Evolutionary conservation across 2,329 filamentous ascomycete species (phyloP), one percentile per base, ranked within the genome.

Genomic region (Arthrobotrys conoides): DNA sequence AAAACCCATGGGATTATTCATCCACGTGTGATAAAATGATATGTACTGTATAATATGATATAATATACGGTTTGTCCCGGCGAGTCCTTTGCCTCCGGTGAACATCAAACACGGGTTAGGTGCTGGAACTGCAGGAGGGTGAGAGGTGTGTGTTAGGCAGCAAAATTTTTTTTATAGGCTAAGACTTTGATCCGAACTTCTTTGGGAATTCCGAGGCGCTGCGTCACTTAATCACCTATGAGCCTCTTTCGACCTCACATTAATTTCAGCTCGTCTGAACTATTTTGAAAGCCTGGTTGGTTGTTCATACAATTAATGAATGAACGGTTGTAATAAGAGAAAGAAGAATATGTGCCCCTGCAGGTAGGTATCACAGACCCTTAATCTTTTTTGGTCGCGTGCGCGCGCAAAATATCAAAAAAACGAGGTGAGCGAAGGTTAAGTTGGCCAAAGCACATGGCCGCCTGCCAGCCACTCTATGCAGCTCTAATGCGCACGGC

Each of bases 131-230:
- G 53, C 53, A 59, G 27, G 20, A 57, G 51, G 4, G 27, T 30
- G 51, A 22, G 51, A 22, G 48, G 22, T 53, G 49, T 36, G 46
- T 36, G 41, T 66, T 73, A 73, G 70, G 70, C 70, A 73, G 12
- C 70, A 10, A 51, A 33, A 46, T 36, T 61, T 36, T 61, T 44
- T 44, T 30, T 41, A 61, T 61, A 61, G 20, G 57, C 61, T 22
- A 65, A 65, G 61, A 49, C 38, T 48, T 61, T 12, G 14, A 41
- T 22, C 57, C 18, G 20, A 20, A 48, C 38, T 44, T 51, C 20
- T 53, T 71, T 72, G 30, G 69, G 69, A 72, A 72, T 51, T 72
- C 48, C 69, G 69, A 72, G 20, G 59, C 69, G 69, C 69, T 59
- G 55, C 38, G 53, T 46, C 24, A 30, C 9, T 20, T 16, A 18